Base-by-base conservation (phyloP, 257 asterid species). In the Cruciata laevipes region DNA sequence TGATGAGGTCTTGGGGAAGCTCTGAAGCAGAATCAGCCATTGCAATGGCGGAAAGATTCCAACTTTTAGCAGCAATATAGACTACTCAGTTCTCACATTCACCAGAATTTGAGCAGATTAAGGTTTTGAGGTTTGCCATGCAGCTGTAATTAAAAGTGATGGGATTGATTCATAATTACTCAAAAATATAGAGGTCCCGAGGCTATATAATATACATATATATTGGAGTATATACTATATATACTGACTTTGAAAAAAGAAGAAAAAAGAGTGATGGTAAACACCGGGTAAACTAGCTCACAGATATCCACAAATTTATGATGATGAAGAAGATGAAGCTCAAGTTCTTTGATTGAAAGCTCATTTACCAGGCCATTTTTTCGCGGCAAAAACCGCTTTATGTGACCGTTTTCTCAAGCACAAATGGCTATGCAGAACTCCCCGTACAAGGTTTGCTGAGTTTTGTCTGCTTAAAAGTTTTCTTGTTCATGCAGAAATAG, bases 401-500 rank as follows among this genome's bases (percentile, higher is more conserved):
- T 65, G 79, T 25, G 70, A 56, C 78, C 61, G 44, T 27, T 78
- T 75, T 13, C 79, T 65, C 69, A 23, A 65, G 66, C 84, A 66
- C 77, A 70, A 73, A 87, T 87, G 96, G 88, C 88, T 69, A 70
- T 76, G 83, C 93, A 81, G 70, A 81, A 75, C 61, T 85, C 92
- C 40, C 78, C 95, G 71, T 72, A 70, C 84, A 78, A 80, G 95
- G 96, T 89, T 79, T 49, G 63, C 25, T 63, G 4, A 70, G 44
- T 6, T 3, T 14, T 49, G 17, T 30, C 18, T 24, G 62, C 17
- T 56, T 14, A 21, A 18, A 53, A 53, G 60, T 7, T 20, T 55
- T 55, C 60, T 42, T 42, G 51, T 18, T 42, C 17, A 12, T 42
- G 51, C 0, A 42, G 18, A 6, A 42, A 18, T 13, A 42, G 51